Evolutionary conservation across 345 rosid species (phyloP).

Genomic region (Gossypium ekmanianum): DNA sequence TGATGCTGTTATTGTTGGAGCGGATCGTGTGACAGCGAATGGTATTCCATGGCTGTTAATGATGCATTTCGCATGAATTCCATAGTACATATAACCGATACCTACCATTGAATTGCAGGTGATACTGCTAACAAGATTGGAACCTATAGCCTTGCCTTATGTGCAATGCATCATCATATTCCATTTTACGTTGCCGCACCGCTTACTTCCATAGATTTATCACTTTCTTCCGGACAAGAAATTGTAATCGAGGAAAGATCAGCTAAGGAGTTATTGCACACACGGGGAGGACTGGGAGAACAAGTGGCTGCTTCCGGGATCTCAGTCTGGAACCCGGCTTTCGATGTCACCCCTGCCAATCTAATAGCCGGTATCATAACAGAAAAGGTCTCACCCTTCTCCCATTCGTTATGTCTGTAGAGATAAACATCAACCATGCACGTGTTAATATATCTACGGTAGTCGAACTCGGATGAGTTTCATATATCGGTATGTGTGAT

Average conservation of each 20-base stretch:
- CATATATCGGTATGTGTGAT: background rate
- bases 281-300: conserved; percentile 92
- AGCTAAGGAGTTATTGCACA: conserved; percentile 61
- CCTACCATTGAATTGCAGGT: conserved; percentile 37
- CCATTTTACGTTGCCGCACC: conserved; percentile 95
- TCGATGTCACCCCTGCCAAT: conserved; percentile 85
- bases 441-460: background rate
- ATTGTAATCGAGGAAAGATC: conserved; percentile 85
- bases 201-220: conserved; percentile 74
- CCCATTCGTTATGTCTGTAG: background rate
- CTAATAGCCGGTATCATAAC: conserved; percentile 76
- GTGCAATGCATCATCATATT: conserved; percentile 63
- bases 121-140: conserved; percentile 98
- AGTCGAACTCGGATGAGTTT: background rate
- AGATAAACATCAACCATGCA: background rate
- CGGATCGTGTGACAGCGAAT: conserved; percentile 90
- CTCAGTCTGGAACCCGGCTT: conserved; percentile 92
- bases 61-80: conserved; percentile 1
- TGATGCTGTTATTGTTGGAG: conserved; percentile 83
- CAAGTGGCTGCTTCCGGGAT: conserved; percentile 95
- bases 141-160: conserved; percentile 86
- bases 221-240: conserved; percentile 68
- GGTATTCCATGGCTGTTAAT: conserved; percentile 37
- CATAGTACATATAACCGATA: background rate
- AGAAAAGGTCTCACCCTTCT: conserved; percentile 53